Base-by-base conservation (phyloP, 2,329 filamentous ascomycete species). In the Aspergillus fumigatus region DNA sequence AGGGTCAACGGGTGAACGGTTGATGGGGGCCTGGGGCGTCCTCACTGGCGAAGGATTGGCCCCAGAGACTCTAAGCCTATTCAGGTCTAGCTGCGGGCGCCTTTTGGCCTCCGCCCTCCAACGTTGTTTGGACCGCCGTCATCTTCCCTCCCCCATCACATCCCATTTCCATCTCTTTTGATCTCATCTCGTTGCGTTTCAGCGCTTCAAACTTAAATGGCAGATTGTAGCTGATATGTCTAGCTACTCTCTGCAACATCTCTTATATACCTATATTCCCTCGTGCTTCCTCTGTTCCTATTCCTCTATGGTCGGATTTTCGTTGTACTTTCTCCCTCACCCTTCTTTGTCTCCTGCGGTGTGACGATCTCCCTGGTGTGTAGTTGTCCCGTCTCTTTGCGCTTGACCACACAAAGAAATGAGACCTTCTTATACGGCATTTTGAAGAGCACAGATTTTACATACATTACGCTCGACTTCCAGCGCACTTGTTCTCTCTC, bases 121-220 rank as follows among this genome's bases (percentile, higher is more conserved):
- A 52, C 57, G 52, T 55, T 60, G 58, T 62, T 58, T 60, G 58
- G 62, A 59, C 62, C 58, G 45, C 52, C 53, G 40, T 53, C 54
- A 43, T 57, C 59, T 48, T 55, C 52, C 48, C 32, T 55, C 38
- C 32, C 55, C 32, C 38, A 38, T 50, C 52, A 41, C 54, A 53
- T 35, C 45, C 23, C 19, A 26, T 26, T 21, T 5, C n/a, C n/a
- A 25, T 45, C 41, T 21, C 41, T 17, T 45, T 21, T 23, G 21
- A 17, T 47, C 21, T 23, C 43, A 25, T 14, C 43, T 25, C 23
- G n/a, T 25, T 4, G 5, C 11, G 21, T 23, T 47, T 25, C 23
- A 23, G 8, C 8, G 19, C 21, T 14, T 47, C 10, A 23, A 47
- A 47, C 11, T 26, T 23, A 25, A 5, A 47, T 23, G 43, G 11